Base-by-base conservation (phyloP, 768 basidiomycete genomes). In the Leucosporidium creatinivorum region DNA sequence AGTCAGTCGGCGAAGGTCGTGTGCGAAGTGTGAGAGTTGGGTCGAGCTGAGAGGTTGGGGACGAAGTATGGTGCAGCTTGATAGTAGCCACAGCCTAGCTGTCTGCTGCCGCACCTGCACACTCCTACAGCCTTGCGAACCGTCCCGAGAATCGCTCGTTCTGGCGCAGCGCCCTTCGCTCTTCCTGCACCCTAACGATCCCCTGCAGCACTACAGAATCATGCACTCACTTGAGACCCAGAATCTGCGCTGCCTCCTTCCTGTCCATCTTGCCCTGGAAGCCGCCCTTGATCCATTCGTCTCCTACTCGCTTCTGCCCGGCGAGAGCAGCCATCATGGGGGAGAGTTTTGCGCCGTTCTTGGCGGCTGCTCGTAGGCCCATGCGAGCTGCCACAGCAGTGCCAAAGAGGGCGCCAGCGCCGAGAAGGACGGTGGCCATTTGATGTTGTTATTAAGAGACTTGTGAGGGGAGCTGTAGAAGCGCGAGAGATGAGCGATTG, bases 201-300 rank as follows among this genome's bases (percentile, higher is more conserved):
- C 30, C 33, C 54, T 17, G 15, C 23, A 69, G 31, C 58, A 61
- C n/a, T n/a, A n/a, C n/a, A n/a, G n/a, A n/a, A n/a, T n/a, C n/a
- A 28, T 31, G 49, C 44, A 84, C 89, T 73, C 68, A 96, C 96
- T 88, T 94, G 62, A 98, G 81, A 21, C 94, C 94, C 52, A 99
- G 84, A 74, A 99, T 87, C 67, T 86, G 84, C 67, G 91, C 84
- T 9, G 96, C 96, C 80, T 98, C 96, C 68, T 86, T 89, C 74
- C 89, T 83, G 77, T 98, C 94, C 93, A 98, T 98, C 82, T 91
- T 96, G 31, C 85, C 82, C 77, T 86, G 87, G 84, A 99, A 99
- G 12, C 96, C 94, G 64, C 94, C 94, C 79, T 87, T 91, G 23
- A 82, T 86, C 86, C 91, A 98, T 77, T 93, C 84, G 52, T 92